phyloP scores from a whole-genome alignment of 257 asterid genomes.

The Galeopsis tetrahit region DNA sequence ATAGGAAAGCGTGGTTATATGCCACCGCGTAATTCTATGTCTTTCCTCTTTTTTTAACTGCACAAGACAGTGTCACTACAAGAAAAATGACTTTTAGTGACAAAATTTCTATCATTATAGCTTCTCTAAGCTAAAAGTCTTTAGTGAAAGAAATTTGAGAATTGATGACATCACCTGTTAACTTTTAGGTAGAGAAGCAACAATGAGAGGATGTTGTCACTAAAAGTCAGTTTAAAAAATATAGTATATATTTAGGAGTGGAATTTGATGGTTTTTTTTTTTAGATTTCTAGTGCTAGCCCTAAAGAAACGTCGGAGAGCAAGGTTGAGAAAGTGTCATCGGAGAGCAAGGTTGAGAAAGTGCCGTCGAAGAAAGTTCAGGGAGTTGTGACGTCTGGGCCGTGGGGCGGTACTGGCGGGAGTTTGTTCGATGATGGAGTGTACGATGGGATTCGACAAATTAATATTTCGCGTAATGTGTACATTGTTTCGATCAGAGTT shows the following conservation, averaged over 20 bases:
- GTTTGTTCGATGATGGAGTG: conserved; percentile 71
- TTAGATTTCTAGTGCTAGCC: conserved; percentile 41
- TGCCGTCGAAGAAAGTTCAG: conserved; percentile 40
- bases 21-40: no score
- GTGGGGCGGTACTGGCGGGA: conserved; percentile 87
- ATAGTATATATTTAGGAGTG: not conserved
- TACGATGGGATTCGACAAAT: conserved; percentile 74
- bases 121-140: no score
- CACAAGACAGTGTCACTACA: no score
- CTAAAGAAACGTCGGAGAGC: not conserved
- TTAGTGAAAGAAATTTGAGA: no score
- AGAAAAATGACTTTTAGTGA: no score
- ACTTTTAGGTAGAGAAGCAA: no score
- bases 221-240: no score
- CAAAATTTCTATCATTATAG: no score
- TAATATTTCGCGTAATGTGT: conserved; percentile 62
- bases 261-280: not conserved
- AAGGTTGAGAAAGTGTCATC: not conserved
- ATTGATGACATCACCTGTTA: no score
- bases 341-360: conserved; percentile 43
- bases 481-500: conserved; percentile 59
- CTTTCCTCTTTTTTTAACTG: no score
- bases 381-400: conserved; percentile 67
- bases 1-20: no score
- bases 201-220: no score